Evolutionary conservation across 2,329 filamentous ascomycete species (phyloP).

Genomic region (Metarhizium humberi): DNA sequence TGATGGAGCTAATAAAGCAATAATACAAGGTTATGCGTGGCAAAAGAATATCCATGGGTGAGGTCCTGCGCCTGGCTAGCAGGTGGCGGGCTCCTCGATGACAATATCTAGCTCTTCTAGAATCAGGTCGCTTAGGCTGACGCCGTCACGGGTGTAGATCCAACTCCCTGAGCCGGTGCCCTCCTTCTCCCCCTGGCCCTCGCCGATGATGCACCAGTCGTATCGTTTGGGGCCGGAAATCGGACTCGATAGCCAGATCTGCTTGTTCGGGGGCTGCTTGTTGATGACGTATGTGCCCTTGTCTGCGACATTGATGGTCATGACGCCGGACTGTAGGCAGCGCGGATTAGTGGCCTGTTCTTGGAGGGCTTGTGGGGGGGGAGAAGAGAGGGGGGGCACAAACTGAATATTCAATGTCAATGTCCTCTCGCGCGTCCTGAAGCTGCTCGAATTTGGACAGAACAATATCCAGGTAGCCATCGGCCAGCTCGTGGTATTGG

Average conservation of each 20-base stretch:
- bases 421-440: constrained; percentile 62
- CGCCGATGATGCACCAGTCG: constrained; percentile 72
- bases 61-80: constrained; percentile 9
- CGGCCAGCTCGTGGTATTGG: constrained; percentile 70
- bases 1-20: neutral
- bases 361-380: neutral
- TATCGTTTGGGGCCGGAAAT: constrained; percentile 87
- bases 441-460: constrained; percentile 57
- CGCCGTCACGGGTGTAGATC: constrained; percentile 83
- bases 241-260: constrained; percentile 92
- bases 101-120: constrained; percentile 66
- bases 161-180: constrained; percentile 66
- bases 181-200: constrained; percentile 66
- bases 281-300: constrained; percentile 88
- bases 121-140: constrained; percentile 62
- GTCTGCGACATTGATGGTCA: constrained; percentile 62
- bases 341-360: constrained; percentile 1
- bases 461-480: constrained; percentile 58
- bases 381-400: constrained; percentile 19
- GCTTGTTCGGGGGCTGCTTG: constrained; percentile 97
- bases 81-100: constrained; percentile 26
- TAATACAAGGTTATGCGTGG: neutral
- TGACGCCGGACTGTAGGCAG: constrained; percentile 64
- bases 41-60: neutral
- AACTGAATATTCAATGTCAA: constrained; percentile 88